phyloP scores from a whole-genome alignment of 257 asterid species.

The Oldenlandia corymbosa region DNA sequence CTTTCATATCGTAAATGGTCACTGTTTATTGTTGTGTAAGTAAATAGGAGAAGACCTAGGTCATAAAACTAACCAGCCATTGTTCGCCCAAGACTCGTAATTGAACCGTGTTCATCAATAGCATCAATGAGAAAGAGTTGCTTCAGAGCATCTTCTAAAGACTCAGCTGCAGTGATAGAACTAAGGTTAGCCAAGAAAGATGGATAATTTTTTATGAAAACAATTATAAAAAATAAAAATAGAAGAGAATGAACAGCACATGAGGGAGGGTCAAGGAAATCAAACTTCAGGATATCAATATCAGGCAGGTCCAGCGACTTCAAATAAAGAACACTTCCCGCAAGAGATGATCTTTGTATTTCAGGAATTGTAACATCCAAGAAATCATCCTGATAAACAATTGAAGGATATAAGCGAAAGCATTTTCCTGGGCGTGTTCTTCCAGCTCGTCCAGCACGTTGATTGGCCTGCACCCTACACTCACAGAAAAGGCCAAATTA shows the following conservation, averaged over 20 bases:
- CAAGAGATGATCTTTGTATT: constrained; percentile 95
- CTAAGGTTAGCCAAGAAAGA: background rate
- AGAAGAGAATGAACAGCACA: constrained; percentile 38
- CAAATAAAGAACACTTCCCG: constrained; percentile 86
- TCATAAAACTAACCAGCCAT: constrained; percentile 67
- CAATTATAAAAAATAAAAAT: background rate
- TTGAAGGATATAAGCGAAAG: constrained; percentile 75
- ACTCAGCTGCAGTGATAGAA: constrained; percentile 53
- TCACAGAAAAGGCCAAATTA: background rate
- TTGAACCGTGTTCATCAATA: constrained; percentile 74
- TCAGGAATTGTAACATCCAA: constrained; percentile 92
- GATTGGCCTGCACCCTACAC: constrained; percentile 92
- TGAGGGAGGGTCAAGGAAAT: constrained; percentile 92
- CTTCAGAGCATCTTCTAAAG: constrained; percentile 89
- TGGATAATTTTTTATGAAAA: background rate
- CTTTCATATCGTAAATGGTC: background rate
- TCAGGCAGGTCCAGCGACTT: constrained; percentile 89
- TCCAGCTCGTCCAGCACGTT: constrained; percentile 98
- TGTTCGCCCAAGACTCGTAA: constrained; percentile 72
- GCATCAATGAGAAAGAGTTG: constrained; percentile 88
- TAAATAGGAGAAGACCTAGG: background rate
- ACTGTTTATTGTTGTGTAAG: background rate
- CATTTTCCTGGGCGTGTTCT: constrained; percentile 96
- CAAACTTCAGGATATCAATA: constrained; percentile 85
- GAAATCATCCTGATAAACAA: constrained; percentile 64